Conservation (phyloP, 352 stramenopile genomes). For the Globisporangium spinosum region DNA sequence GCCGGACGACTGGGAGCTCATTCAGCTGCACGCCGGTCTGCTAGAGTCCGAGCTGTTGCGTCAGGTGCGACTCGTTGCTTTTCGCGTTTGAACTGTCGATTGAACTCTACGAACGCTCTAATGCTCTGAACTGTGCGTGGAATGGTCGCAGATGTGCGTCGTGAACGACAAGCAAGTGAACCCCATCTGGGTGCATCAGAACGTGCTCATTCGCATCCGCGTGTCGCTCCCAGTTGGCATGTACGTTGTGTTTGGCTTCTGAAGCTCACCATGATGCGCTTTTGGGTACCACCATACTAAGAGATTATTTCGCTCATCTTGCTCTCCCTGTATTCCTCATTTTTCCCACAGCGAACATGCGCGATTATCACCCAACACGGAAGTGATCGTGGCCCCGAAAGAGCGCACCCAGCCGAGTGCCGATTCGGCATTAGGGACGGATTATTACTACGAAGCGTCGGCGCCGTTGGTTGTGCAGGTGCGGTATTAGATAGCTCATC, state of each 20-base stretch:
- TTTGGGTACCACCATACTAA: neutral
- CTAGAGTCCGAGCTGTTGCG: slow-evolving; percentile 81
- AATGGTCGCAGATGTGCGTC: slow-evolving; percentile 64
- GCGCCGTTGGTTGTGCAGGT: slow-evolving; percentile 49
- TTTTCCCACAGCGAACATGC: slow-evolving; percentile 49
- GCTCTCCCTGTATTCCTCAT: neutral
- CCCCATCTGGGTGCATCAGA: slow-evolving; percentile 79
- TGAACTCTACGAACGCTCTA: neutral
- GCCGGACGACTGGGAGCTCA: slow-evolving; percentile 88
- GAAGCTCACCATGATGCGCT: neutral
- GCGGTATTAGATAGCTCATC: neutral
- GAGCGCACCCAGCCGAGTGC: slow-evolving; percentile 35
- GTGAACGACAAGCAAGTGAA: slow-evolving; percentile 85
- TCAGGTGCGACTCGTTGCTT: slow-evolving; percentile 44
- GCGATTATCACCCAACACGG: slow-evolving; percentile 60
- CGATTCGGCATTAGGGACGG: slow-evolving; percentile 31
- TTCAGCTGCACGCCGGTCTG: slow-evolving; percentile 81
- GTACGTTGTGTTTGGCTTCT: slow-evolving; percentile 28
- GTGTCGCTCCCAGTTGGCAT: slow-evolving; percentile 58
- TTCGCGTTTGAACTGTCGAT: neutral
- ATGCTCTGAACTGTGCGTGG: neutral
- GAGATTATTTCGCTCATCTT: neutral
- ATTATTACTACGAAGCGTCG: slow-evolving; percentile 65
- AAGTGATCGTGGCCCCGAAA: slow-evolving; percentile 78
- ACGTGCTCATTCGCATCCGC: slow-evolving; percentile 67